A percentile compares a stretch with the other conserved stretches of the same genome.
Conservation (phyloP, 176 grass and related monocot genomes). For the Bothriochloa decipiens region DNA sequence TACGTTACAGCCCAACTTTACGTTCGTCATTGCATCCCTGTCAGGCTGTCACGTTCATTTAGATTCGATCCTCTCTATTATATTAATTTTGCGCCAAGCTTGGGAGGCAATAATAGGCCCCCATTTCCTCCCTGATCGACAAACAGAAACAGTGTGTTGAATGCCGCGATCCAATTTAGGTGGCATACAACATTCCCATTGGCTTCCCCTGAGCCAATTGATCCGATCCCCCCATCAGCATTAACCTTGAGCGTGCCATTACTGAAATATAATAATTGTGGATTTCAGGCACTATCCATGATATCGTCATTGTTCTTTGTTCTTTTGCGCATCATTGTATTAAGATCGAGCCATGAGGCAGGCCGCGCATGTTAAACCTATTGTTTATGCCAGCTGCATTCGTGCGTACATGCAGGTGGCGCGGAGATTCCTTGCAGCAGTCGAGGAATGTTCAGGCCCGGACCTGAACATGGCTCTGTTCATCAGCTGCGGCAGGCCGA, state of each 20-base stretch:
- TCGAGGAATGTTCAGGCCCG: conserved; percentile 50
- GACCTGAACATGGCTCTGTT: conserved; percentile 75
- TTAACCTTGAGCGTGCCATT: too few relatives aligned
- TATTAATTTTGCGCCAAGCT: not conserved
- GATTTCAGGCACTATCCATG: too few relatives aligned
- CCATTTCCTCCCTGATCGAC: not conserved
- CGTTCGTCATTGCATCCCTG: too few relatives aligned
- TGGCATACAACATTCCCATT: not conserved
- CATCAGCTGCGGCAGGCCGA: conserved; percentile 75
- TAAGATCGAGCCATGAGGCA: too few relatives aligned
- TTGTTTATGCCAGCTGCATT: not conserved
- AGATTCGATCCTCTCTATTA: too few relatives aligned
- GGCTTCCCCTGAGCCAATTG: not conserved
- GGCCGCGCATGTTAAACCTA: too few relatives aligned
- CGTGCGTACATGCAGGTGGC: conserved; percentile 48
- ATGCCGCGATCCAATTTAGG: not conserved
- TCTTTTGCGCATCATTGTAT: too few relatives aligned
- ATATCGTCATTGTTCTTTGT: too few relatives aligned
- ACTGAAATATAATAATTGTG: too few relatives aligned
- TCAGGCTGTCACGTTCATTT: too few relatives aligned
- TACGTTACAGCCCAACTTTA: too few relatives aligned
- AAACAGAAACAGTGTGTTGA: conserved; percentile 14
- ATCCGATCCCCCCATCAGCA: not conserved
- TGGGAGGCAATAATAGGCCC: not conserved
- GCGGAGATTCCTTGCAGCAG: conserved; percentile 67